A percentile compares a stretch with the other conserved stretches of the same genome.
phyloP scores from a whole-genome alignment of 352 stramenopile genomes.

The Elongisporangium prolatum region DNA sequence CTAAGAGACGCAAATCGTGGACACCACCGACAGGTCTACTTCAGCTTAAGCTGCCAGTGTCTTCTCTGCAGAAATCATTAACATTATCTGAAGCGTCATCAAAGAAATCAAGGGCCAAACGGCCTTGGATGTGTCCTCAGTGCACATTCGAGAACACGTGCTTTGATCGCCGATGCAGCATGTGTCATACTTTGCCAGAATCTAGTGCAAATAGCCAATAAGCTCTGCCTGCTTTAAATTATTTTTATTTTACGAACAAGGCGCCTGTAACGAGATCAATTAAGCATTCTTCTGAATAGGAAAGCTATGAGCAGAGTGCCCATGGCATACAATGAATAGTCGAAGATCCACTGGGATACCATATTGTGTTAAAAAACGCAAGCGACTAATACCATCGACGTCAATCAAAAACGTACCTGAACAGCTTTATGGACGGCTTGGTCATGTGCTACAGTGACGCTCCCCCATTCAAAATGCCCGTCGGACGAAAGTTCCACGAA shows the following conservation, averaged over 20 bases:
- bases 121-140: slow-evolving; percentile 45
- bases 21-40: neutral
- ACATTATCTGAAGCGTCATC: neutral
- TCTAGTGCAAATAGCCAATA: neutral
- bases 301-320: neutral
- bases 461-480: slow-evolving; percentile 31
- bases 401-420: slow-evolving; percentile 15
- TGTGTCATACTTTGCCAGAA: slow-evolving; percentile 35
- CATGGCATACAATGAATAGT: slow-evolving; percentile 7
- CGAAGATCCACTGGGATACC: slow-evolving; percentile 15
- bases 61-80: neutral
- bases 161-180: slow-evolving; percentile 64
- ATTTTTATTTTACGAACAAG: too few species aligned
- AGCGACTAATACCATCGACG: neutral
- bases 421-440: slow-evolving; percentile 13
- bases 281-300: neutral
- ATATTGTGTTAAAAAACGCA: neutral
- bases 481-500: slow-evolving; percentile 23
- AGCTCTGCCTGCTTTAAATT: neutral
- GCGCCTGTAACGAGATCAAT: neutral
- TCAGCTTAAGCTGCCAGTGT: neutral
- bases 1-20: neutral
- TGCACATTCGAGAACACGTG: slow-evolving; percentile 78
- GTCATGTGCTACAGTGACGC: slow-evolving; percentile 22
- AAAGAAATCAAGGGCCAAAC: slow-evolving; percentile 13